Conservation (phyloP, 208 protist genomes). For the Trypanosoma platydactyli region DNA sequence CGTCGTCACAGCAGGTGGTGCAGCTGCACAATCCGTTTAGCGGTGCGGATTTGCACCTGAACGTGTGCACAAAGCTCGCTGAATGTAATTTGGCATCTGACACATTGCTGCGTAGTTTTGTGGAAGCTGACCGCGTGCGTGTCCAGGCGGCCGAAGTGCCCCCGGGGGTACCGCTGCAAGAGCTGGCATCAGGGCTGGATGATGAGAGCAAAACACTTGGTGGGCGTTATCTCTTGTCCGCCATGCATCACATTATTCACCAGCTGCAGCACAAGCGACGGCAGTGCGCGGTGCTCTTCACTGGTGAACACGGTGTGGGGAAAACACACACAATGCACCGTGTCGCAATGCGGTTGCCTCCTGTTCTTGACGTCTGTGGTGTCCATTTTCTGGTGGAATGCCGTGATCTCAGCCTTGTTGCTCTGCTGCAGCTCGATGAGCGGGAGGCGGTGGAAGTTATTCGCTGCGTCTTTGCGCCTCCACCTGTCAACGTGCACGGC, state of each 20-base stretch:
- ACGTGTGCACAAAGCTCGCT: not conserved
- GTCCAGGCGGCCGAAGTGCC: slow-evolving; percentile 5
- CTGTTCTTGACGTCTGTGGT: slow-evolving; percentile 2
- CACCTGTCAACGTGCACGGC: slow-evolving; percentile 1
- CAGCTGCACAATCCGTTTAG: slow-evolving; percentile 48
- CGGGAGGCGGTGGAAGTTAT: slow-evolving; percentile 50
- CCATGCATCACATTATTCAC: slow-evolving; percentile 8
- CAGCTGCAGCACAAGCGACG: not conserved
- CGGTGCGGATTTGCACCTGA: slow-evolving; percentile 9
- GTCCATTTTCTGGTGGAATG: slow-evolving; percentile 34
- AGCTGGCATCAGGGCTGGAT: not conserved
- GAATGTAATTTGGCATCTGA: slow-evolving; percentile 6
- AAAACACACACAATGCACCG: slow-evolving; percentile 14
- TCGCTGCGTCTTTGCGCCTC: slow-evolving; percentile 28
- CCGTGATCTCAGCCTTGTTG: slow-evolving; percentile 39
- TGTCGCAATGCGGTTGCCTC: not conserved
- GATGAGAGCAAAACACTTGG: not conserved
- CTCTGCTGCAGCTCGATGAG: slow-evolving; percentile 46
- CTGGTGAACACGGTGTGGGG: slow-evolving; percentile 24
- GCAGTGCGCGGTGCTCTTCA: slow-evolving; percentile 24
- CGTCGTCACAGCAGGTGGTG: slow-evolving; percentile 15
- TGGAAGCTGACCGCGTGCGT: slow-evolving; percentile 18
- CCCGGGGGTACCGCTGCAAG: slow-evolving; percentile 1
- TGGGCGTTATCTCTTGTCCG: slow-evolving; percentile 6
- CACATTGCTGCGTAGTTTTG: slow-evolving; percentile 16